Evolutionary conservation across 192 early-diverging fungal species (phyloP).

Genomic region (Mortierella hygrophila): DNA sequence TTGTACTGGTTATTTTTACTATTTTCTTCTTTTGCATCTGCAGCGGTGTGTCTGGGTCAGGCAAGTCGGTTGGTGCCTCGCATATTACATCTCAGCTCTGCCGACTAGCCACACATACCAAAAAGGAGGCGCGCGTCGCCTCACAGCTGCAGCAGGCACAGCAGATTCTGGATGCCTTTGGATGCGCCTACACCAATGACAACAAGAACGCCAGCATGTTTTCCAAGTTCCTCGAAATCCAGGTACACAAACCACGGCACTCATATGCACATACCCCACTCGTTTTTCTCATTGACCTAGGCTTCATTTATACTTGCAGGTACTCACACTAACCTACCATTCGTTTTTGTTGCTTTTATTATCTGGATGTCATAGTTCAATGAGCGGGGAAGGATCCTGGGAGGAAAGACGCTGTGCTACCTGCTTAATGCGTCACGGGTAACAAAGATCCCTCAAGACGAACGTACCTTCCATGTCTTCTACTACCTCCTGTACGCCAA

Average conservation of each 20-base stretch:
- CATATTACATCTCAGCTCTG: conserved; percentile 82
- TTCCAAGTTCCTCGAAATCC: conserved; percentile 89
- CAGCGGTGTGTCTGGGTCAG: conserved; percentile 89
- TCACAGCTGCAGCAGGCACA: conserved; percentile 77
- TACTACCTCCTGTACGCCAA: conserved; percentile 86
- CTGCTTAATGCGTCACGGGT: conserved; percentile 74
- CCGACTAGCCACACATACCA: conserved; percentile 78
- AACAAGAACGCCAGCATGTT: conserved; percentile 80
- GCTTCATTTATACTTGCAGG: too few species aligned
- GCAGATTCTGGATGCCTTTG: conserved; percentile 85
- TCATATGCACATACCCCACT: background rate
- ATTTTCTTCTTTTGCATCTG: background rate
- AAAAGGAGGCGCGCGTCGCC: conserved; percentile 81
- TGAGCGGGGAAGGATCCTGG: conserved; percentile 84
- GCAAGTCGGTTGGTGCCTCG: conserved; percentile 83
- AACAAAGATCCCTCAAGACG: conserved; percentile 67
- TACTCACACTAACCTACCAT: background rate
- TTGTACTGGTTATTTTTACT: background rate
- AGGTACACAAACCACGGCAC: conserved; percentile 49
- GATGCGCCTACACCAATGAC: conserved; percentile 71
- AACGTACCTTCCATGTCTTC: conserved; percentile 82
- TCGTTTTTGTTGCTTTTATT: background rate
- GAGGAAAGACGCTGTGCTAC: conserved; percentile 82
- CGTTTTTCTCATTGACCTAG: background rate
- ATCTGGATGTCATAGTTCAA: conserved; percentile 66